Conservation (phyloP, 345 rosid genomes). For the Kernera saxatilis region DNA sequence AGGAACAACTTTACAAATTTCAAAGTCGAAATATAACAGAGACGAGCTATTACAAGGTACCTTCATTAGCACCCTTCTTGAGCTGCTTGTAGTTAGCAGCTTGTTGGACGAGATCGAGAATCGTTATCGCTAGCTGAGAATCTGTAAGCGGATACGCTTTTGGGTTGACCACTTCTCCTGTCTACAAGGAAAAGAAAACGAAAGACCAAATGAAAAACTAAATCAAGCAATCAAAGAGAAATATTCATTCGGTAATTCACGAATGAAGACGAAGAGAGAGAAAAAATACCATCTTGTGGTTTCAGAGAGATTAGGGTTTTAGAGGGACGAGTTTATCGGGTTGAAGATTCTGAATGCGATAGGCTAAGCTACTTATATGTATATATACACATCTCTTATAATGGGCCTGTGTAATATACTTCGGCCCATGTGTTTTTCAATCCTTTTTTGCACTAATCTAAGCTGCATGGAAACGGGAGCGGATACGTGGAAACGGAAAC, state of each 20-base stretch:
- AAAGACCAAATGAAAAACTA: not conserved
- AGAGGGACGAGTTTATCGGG: conserved; percentile 9
- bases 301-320: conserved; percentile 24
- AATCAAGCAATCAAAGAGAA: not conserved
- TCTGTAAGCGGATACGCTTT: conserved; percentile 90
- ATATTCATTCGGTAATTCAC: not conserved
- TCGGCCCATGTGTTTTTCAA: conserved; percentile 1
- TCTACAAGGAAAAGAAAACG: conserved; percentile 26
- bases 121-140: conserved; percentile 66
- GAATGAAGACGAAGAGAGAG: not conserved
- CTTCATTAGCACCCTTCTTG: conserved; percentile 98
- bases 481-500: no score
- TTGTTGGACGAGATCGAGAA: conserved; percentile 88
- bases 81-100: conserved; percentile 98
- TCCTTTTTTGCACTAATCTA: no score
- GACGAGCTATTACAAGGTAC: conserved; percentile 6
- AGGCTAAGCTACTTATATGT: not conserved
- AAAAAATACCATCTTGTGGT: conserved; percentile 20
- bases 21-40: not conserved
- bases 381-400: not conserved
- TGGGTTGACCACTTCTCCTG: conserved; percentile 72
- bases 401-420: not conserved
- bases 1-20: not conserved
- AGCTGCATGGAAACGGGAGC: no score
- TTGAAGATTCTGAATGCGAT: not conserved